Conservation (phyloP, 2,329 filamentous ascomycete species). For the Cercospora nicotianae region DNA sequence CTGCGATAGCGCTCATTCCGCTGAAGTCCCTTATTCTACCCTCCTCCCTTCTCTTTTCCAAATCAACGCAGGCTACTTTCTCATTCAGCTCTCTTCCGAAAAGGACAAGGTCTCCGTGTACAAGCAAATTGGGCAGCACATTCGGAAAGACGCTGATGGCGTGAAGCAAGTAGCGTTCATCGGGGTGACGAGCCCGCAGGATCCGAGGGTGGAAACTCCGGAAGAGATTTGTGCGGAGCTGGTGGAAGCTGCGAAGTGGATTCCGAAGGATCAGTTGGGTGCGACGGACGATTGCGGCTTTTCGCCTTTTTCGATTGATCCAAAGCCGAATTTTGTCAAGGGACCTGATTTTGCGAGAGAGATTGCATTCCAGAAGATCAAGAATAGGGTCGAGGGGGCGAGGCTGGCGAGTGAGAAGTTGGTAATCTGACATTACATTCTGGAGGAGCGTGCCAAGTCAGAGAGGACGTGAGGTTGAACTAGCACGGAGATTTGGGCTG, state of each 20-base stretch:
- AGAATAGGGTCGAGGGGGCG: not conserved
- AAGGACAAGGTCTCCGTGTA: not conserved
- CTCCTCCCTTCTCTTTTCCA: not conserved
- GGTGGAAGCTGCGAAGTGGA: not conserved
- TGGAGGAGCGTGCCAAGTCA: too few species aligned
- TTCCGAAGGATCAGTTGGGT: not conserved
- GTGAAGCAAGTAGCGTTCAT: not conserved
- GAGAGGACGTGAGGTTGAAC: not conserved
- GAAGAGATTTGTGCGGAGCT: not conserved
- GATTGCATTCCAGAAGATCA: not conserved
- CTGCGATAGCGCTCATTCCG: not conserved
- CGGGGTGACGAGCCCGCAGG: not conserved
- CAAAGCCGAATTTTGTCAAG: not conserved
- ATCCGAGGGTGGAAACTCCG: not conserved
- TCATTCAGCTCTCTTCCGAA: not conserved
- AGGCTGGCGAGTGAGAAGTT: not conserved
- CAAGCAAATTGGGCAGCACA: not conserved
- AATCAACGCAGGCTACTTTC: not conserved
- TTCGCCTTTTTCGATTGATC: not conserved
- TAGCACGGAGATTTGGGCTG: not conserved
- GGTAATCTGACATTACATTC: not conserved
- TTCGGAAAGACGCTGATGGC: not conserved
- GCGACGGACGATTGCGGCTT: not conserved
- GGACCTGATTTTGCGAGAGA: not conserved
- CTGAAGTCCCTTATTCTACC: not conserved